phyloP scores from a whole-genome alignment of 805 yeast genomes.

The Candida corydali region DNA sequence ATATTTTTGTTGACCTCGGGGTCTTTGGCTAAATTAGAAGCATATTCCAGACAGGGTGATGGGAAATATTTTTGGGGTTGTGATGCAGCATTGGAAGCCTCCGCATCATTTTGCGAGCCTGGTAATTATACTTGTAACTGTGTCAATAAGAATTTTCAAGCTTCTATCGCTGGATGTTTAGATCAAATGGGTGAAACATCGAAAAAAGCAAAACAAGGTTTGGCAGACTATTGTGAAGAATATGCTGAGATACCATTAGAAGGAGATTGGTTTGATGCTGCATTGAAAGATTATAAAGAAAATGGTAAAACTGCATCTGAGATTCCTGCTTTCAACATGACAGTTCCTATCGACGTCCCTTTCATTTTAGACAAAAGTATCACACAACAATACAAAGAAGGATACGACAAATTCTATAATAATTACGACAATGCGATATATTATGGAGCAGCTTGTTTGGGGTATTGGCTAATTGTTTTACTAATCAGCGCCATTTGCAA shows the following conservation, averaged over 20 bases:
- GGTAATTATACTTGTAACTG: conserved; percentile 19
- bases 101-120: conserved; percentile 3
- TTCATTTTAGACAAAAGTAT: conserved; percentile 15
- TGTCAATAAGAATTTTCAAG: conserved; percentile 20
- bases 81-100: not conserved
- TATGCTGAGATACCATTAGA: conserved; percentile 18
- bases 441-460: conserved; percentile 38
- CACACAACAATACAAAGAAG: conserved; percentile 9
- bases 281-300: conserved; percentile 13
- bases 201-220: conserved; percentile 8
- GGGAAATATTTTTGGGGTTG: conserved; percentile 4
- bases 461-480: conserved; percentile 46
- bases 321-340: conserved; percentile 19
- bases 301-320: conserved; percentile 15
- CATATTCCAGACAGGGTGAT: not conserved
- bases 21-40: not conserved
- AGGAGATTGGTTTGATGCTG: conserved; percentile 12
- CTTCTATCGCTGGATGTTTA: conserved; percentile 28
- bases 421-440: conserved; percentile 38
- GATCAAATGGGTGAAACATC: conserved; percentile 9
- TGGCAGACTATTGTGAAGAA: conserved; percentile 17
- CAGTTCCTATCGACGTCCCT: conserved; percentile 20
- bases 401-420: conserved; percentile 17
- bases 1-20: not conserved
- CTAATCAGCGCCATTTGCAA: conserved; percentile 37